Base-by-base conservation (phyloP, 208 protist species). In the Leishmania amazonensis region DNA sequence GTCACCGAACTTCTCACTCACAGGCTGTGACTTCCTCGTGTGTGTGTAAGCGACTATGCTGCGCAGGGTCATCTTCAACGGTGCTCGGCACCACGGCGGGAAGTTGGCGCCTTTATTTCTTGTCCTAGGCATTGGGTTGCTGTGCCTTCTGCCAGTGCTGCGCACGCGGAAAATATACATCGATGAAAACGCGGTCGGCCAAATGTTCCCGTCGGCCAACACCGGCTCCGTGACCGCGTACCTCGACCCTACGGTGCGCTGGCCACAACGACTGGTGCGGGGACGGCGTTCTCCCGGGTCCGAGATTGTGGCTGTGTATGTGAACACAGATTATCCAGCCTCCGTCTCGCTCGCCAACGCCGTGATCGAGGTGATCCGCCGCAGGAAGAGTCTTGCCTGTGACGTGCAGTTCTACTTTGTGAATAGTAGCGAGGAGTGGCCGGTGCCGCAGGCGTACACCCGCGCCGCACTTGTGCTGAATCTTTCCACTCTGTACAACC, bases 361-460 rank as follows among this genome's bases (percentile, higher is more conserved):
- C 31, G 45, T 95, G 24, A 89, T 93, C 58, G 79, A 78, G 47
- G 58, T 78, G 60, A 45, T 95, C 2, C 68, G 80, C 54, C 76
- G 53, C n/a, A 83, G 75, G 60, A 80, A 89, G 60, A 88, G 81
- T 62, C 82, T 95, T 45, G 81, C 84, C 24, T 90, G 87, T 80
- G 91, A 95, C 81, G 84, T 88, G 75, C 75, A 92, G 58, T 91
- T 95, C 79, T 95, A 89, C 76, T 95, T 93, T 88, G 85, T 95
- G 19, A 81, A 87, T 51, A 81, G 78, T 53, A 76, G 35, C 49
- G 73, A 76, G 47, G 58, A 88, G 60, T 93, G 89, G 89, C 91
- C 90, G 19, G 79, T 95, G 28, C 91, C 91, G 47, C 72, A 86
- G 54, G 65, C 83, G 19, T 92, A 92, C 83, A 88, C 88, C 19